Conservation (phyloP, 2,329 filamentous ascomycete genomes). For the Penicillium vulpinum region DNA sequence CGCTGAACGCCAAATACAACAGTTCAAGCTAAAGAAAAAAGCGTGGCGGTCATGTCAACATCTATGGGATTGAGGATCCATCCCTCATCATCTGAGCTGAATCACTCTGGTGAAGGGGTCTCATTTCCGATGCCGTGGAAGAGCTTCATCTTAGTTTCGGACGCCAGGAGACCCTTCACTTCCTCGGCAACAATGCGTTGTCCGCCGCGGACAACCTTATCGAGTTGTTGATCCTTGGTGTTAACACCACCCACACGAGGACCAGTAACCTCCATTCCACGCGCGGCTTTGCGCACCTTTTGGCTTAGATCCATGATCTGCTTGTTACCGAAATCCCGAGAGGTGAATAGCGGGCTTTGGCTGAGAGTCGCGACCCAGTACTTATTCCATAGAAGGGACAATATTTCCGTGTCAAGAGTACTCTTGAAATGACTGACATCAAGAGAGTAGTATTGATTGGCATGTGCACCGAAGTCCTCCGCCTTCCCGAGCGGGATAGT, state of each 20-base stretch:
- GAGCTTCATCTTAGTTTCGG: slow-evolving; percentile 54
- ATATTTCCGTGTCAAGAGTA: slow-evolving; percentile 78
- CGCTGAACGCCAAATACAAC: slow-evolving; percentile 16
- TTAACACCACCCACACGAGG: slow-evolving; percentile 30
- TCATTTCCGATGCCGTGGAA: slow-evolving; percentile 47
- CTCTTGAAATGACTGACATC: slow-evolving; percentile 95
- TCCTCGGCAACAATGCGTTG: slow-evolving; percentile 60
- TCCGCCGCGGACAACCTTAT: slow-evolving; percentile 57
- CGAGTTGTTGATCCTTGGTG: slow-evolving; percentile 48
- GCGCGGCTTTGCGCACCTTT: slow-evolving; percentile 71
- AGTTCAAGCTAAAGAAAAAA: slow-evolving; percentile 1
- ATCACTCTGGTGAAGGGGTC: slow-evolving; percentile 16
- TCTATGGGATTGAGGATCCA: slow-evolving; percentile 1
- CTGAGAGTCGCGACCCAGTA: slow-evolving; percentile 94
- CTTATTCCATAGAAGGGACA: slow-evolving; percentile 95
- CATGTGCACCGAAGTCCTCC: slow-evolving; percentile 92
- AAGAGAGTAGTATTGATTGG: slow-evolving; percentile 84
- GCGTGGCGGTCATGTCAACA: slow-evolving; percentile 20
- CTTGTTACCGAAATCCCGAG: slow-evolving; percentile 88
- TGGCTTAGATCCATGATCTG: slow-evolving; percentile 85
- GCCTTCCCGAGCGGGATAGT: slow-evolving; percentile 86
- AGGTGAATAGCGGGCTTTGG: slow-evolving; percentile 84
- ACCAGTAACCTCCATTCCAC: slow-evolving; percentile 36
- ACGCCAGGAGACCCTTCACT: slow-evolving; percentile 46
- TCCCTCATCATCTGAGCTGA: not conserved